Base-by-base conservation (phyloP, 306 rosid species). In the Begonia masoniana region DNA sequence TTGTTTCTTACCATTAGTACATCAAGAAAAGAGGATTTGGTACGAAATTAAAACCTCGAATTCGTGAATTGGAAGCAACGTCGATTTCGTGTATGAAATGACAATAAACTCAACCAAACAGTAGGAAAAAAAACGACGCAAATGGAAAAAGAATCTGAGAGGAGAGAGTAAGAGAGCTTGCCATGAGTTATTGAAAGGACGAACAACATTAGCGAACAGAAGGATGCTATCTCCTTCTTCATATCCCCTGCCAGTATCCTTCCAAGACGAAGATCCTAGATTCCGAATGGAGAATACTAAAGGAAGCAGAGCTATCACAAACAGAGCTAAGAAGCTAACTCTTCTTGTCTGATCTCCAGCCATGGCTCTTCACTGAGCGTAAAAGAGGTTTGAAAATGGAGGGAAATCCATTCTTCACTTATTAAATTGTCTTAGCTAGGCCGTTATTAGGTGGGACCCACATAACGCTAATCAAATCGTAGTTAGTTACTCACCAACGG, bases 131-230 rank as follows among this genome's bases (percentile, higher is more conserved):
- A 4, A 31, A 31, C 39, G 39, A 31, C 7, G 9, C 39, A 31
- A 7, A 7, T 7, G 9, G 39, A 31, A 31, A 24, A n/a, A 58
- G 23, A 39, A 59, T 26, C 9, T 10, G 41, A 21, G 13, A 54
- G 5, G 48, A 59, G 48, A 59, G 12, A 7, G 7, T 12, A 2
- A 17, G 42, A 26, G 21, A 12, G n/a, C 39, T 41, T 49, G 60
- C 71, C 66, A 54, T 54, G 66, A 54, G 47, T 60, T 8, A 47
- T 41, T 24, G 15, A 12, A 13, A 17, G 52, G 39, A 35, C 3
- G 24, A 10, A 52, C 49, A 51, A 19, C 58, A 61, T 62, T 53
- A 17, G 57, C 61, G 49, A 69, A 69, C 13, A 63, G 54, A 58
- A 69, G 69, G 13, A 69, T 69, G 54, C 7, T 2, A 5, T 63